Conservation (phyloP, 2,329 filamentous ascomycete genomes). For the Aspergillus ruber region DNA sequence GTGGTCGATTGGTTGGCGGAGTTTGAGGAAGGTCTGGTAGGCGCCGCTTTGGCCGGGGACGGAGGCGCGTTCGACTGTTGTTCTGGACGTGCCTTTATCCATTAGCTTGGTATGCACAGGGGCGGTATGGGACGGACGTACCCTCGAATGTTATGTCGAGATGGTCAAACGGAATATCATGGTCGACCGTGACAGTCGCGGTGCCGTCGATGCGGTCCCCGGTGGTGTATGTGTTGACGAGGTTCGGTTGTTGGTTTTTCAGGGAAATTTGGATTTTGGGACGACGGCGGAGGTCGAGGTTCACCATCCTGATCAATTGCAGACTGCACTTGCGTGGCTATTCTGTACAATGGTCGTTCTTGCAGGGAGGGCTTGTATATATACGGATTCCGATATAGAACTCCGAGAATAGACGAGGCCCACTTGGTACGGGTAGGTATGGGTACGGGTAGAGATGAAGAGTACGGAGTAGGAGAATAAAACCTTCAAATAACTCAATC, state of each 20-base stretch:
- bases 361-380: too few relatives aligned
- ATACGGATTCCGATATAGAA: too few relatives aligned
- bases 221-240: slow-evolving; percentile 49
- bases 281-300: slow-evolving; percentile 18
- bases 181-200: slow-evolving; percentile 44
- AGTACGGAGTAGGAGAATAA: too few relatives aligned
- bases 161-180: slow-evolving; percentile 52
- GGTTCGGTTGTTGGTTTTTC: slow-evolving; percentile 23
- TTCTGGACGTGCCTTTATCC: slow-evolving; percentile 43
- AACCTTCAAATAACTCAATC: not conserved
- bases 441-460: too few relatives aligned
- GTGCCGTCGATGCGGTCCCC: slow-evolving; percentile 52
- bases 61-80: slow-evolving; percentile 51
- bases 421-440: too few relatives aligned
- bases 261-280: slow-evolving; percentile 28
- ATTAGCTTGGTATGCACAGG: slow-evolving; percentile 3
- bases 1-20: slow-evolving; percentile 55
- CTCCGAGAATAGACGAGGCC: too few relatives aligned
- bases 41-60: slow-evolving; percentile 51
- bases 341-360: too few relatives aligned
- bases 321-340: too few relatives aligned
- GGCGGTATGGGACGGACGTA: too few relatives aligned
- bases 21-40: slow-evolving; percentile 55
- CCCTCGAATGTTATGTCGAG: slow-evolving; percentile 55
- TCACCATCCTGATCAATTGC: not conserved